phyloP scores from a whole-genome alignment of 2,329 filamentous ascomycete species.

The Metarhizium guizhouense region DNA sequence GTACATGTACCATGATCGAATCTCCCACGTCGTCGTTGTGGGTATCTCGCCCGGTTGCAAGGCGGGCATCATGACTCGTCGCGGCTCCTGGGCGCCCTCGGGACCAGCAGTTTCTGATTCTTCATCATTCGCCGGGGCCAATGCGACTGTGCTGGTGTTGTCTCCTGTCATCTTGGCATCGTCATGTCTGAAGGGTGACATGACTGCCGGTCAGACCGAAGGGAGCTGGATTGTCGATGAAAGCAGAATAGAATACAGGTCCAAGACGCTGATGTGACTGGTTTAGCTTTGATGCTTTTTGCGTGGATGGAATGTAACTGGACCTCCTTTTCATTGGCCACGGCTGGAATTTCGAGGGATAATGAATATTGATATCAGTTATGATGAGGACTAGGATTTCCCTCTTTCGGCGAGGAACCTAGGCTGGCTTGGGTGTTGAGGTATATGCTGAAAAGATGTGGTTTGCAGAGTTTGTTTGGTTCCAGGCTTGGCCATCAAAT shows the following conservation, averaged over 20 bases:
- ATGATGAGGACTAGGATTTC: too few species aligned
- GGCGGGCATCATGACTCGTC: conserved; percentile 1
- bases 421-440: too few species aligned
- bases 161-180: not conserved
- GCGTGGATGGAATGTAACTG: not conserved
- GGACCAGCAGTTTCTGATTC: not conserved
- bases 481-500: too few species aligned
- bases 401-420: too few species aligned
- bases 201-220: not conserved
- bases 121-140: not conserved
- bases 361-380: too few species aligned
- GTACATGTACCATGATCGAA: conserved; percentile 31
- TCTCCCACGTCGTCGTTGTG: conserved; percentile 15
- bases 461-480: too few species aligned
- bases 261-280: not conserved
- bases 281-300: not conserved
- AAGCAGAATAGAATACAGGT: not conserved
- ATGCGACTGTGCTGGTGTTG: not conserved
- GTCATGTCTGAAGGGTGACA: not conserved
- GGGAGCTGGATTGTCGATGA: not conserved
- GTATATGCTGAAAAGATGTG: too few species aligned
- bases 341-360: too few species aligned
- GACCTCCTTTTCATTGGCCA: too few species aligned
- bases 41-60: conserved; percentile 2
- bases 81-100: not conserved